These are phyloP conservation scores for Acanthamoeba rhysodes DNA, from an alignment of 208 protist genomes.

Conservation along the genomic window DNA sequence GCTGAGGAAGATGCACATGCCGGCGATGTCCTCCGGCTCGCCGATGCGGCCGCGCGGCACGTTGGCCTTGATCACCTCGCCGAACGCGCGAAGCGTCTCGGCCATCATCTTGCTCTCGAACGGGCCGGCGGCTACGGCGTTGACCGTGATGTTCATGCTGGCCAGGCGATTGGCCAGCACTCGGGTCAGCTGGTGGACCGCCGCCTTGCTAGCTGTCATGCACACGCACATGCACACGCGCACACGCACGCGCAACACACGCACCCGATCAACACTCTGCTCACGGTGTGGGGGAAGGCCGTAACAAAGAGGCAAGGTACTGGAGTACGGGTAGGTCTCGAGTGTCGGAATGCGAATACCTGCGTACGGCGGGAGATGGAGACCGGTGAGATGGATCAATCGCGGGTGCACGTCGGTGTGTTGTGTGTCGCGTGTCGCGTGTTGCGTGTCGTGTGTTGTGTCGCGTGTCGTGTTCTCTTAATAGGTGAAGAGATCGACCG, in stretches of 20 bases:
- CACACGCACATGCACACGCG: background rate
- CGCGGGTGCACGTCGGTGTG: background rate
- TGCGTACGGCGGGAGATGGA: background rate
- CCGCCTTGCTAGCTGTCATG: conserved; percentile 75
- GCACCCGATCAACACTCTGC: no score
- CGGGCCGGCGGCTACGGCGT: conserved; percentile 78
- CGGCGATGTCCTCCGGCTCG: conserved; percentile 42
- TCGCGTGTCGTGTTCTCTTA: no score
- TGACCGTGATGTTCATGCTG: conserved; percentile 78
- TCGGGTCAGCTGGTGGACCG: conserved; percentile 74
- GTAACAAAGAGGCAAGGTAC: background rate
- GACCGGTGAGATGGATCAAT: background rate
- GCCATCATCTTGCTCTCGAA: conserved; percentile 77
- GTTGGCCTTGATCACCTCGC: conserved; percentile 40
- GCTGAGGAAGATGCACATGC: conserved; percentile 34
- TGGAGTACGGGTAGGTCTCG: conserved; percentile 79
- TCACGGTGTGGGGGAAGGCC: background rate
- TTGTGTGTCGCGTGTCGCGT: background rate
- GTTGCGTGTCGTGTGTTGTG: no score
- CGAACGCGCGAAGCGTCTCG: conserved; percentile 25
- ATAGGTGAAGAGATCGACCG: no score
- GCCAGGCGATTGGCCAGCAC: conserved; percentile 75
- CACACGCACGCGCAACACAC: no score
- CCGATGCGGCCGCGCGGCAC: conserved; percentile 24
- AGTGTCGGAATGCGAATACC: conserved; percentile 43